Evolutionary conservation across 805 yeast genomes (phyloP).

Genomic region (Komagataella populi): DNA sequence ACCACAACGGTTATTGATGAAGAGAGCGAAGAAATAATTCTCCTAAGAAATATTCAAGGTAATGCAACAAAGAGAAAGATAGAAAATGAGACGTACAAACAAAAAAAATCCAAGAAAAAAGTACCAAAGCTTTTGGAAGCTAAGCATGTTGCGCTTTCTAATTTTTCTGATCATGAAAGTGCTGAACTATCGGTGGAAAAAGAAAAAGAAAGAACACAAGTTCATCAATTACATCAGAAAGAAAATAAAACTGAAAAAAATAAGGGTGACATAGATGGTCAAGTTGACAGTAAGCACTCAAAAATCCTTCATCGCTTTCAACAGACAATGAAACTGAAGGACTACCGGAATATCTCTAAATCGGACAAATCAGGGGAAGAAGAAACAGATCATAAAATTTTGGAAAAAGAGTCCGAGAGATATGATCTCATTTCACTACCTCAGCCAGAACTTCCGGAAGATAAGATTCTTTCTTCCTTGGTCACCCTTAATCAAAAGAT

Average conservation of each 20-base stretch:
- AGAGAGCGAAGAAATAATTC: background rate
- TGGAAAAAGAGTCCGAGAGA: constrained; percentile 13
- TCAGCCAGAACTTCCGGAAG: constrained; percentile 61
- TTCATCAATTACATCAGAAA: background rate
- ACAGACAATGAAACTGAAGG: constrained; percentile 16
- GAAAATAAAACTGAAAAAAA: background rate
- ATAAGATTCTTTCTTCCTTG: constrained; percentile 22
- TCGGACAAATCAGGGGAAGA: constrained; percentile 10
- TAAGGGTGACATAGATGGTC: background rate
- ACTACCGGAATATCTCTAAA: constrained; percentile 6
- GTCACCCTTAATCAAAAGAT: constrained; percentile 22
- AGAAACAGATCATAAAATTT: constrained; percentile 6
- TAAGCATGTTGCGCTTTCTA: constrained; percentile 8
- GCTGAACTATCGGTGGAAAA: constrained; percentile 4
- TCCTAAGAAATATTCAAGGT: background rate
- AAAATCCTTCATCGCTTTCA: constrained; percentile 41
- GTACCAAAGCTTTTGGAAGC: constrained; percentile 3
- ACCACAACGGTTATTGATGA: background rate
- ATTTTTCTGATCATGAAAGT: constrained; percentile 7
- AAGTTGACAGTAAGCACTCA: constrained; percentile 23
- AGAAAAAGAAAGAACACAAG: constrained; percentile 5
- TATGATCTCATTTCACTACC: constrained; percentile 64
- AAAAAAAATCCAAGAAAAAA: background rate
- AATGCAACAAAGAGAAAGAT: background rate
- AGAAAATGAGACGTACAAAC: background rate